These are phyloP conservation scores for Paramecium pentaurelia DNA, from an alignment of 73 alveolate species.

Conservation along the genomic window DNA sequence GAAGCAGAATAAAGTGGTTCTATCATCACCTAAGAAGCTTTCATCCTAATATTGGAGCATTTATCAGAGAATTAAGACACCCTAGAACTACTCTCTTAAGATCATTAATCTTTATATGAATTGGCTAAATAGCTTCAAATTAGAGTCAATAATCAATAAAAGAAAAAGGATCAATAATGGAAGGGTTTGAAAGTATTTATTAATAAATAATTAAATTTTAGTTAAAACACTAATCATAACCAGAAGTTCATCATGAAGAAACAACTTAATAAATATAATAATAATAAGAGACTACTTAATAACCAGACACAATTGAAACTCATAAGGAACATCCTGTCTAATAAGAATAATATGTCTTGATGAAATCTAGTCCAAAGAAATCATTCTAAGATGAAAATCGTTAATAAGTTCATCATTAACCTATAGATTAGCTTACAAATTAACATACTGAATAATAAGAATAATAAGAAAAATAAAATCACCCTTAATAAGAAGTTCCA, in stretches of 20 bases:
- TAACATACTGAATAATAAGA: background rate
- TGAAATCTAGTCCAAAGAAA: background rate
- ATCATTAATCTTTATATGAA: background rate
- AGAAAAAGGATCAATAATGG: background rate
- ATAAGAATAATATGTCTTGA: background rate
- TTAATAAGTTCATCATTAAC: background rate
- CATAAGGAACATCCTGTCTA: background rate
- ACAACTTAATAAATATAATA: background rate
- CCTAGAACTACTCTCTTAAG: background rate
- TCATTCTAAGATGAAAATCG: background rate
- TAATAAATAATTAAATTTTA: background rate
- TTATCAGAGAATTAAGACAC: background rate
- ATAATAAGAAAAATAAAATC: background rate
- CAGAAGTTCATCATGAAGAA: background rate
- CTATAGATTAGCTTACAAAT: background rate
- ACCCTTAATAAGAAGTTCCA: background rate
- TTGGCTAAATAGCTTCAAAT: background rate
- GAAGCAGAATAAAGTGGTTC: background rate
- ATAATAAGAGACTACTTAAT: background rate
- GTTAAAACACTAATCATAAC: background rate
- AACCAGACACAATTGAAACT: background rate
- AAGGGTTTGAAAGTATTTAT: background rate
- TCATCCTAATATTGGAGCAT: background rate
- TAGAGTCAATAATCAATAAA: background rate
- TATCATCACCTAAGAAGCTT: background rate